Evolutionary conservation across 495 filamentous ascomycete species (phyloP).

Genomic region (Neurospora tetrasperma): DNA sequence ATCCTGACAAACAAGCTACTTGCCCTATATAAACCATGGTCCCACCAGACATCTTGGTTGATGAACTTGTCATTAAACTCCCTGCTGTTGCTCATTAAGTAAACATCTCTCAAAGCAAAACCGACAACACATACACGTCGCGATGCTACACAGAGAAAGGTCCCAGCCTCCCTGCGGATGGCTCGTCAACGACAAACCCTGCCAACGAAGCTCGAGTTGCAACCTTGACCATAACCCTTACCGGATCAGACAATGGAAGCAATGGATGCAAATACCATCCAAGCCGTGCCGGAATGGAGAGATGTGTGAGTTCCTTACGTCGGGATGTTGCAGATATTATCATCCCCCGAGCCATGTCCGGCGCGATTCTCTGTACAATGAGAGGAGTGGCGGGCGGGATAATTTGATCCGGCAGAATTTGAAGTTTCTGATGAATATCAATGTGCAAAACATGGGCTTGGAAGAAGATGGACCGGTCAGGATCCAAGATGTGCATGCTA

Average conservation of each 20-base stretch:
- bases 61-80: not conserved
- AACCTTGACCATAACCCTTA: not conserved
- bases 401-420: not conserved
- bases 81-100: not conserved
- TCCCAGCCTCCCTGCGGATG: not conserved
- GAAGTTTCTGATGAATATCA: not conserved
- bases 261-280: not conserved
- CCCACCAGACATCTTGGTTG: not conserved
- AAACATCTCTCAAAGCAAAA: not conserved
- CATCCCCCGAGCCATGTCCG: constrained; percentile 1
- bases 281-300: not conserved
- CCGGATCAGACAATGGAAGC: not conserved
- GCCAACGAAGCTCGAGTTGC: not conserved
- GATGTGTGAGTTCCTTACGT: not conserved
- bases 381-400: not conserved
- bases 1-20: not conserved
- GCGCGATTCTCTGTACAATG: not conserved
- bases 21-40: not conserved
- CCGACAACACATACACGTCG: not conserved
- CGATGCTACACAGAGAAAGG: not conserved
- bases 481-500: constrained; percentile 5
- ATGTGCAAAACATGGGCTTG: not conserved
- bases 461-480: not conserved
- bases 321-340: constrained; percentile 4
- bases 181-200: not conserved